Evolutionary conservation across 1,139 yeast species (phyloP).

Genomic region (Ogataea hybrid): DNA sequence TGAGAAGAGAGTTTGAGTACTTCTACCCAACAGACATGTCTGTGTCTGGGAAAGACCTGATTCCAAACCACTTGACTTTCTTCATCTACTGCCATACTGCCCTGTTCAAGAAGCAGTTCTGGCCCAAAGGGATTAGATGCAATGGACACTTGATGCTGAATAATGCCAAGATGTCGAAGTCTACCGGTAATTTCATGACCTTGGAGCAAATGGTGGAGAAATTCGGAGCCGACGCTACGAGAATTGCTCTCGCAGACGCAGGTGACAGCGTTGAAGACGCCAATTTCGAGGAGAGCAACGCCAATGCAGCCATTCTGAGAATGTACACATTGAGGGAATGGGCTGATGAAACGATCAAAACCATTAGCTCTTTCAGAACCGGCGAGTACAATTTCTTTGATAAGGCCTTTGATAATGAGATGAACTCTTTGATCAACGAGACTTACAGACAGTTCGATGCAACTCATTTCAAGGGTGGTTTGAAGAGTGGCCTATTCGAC

Average conservation of each 20-base stretch:
- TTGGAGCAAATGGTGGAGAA: conserved; percentile 78
- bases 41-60: conserved; percentile 94
- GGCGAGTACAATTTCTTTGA: conserved; percentile 81
- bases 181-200: conserved; percentile 97
- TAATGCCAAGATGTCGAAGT: conserved; percentile 96
- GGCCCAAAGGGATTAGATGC: conserved; percentile 95
- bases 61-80: conserved; percentile 96
- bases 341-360: conserved; percentile 73
- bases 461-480: conserved; percentile 84
- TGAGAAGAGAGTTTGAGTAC: conserved; percentile 93
- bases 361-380: conserved; percentile 57
- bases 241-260: conserved; percentile 98
- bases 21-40: conserved; percentile 92
- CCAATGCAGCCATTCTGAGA: conserved; percentile 96
- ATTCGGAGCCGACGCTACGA: conserved; percentile 96
- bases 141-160: conserved; percentile 95
- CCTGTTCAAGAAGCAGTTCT: conserved; percentile 79
- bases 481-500: conserved; percentile 89
- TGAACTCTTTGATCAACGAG: conserved; percentile 76
- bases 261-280: conserved; percentile 99
- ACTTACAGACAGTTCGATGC: conserved; percentile 66
- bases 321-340: conserved; percentile 91
- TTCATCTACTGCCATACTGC: conserved; percentile 93
- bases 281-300: conserved; percentile 93
- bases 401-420: conserved; percentile 87